phyloP scores from a whole-genome alignment of 2,329 filamentous ascomycete genomes.

The Penicillium freii region DNA sequence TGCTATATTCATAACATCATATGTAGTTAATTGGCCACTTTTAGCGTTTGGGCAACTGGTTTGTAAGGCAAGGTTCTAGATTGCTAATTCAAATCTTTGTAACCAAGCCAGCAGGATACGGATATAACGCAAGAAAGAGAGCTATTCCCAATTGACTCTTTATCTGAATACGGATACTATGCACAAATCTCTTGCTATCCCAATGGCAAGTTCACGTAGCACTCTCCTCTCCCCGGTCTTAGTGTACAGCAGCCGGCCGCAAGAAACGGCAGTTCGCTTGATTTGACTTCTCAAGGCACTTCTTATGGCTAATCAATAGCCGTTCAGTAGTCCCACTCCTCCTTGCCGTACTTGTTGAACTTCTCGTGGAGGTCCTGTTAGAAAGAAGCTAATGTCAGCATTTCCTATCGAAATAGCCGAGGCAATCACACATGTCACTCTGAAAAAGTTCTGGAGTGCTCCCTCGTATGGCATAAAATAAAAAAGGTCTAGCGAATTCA shows the following conservation, averaged over 20 bases:
- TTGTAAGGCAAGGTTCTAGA: not conserved
- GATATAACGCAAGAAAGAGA: slow-evolving; percentile 23
- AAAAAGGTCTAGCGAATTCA: slow-evolving; percentile 22
- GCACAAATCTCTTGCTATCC: slow-evolving; percentile 32
- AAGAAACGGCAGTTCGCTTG: slow-evolving; percentile 15
- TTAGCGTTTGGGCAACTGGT: not conserved
- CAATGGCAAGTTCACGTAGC: slow-evolving; percentile 24
- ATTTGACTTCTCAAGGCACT: slow-evolving; percentile 15
- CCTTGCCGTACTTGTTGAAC: slow-evolving; percentile 99
- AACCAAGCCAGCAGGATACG: not conserved
- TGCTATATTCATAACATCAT: not conserved
- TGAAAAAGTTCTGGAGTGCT: not conserved
- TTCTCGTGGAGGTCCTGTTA: slow-evolving; percentile 82
- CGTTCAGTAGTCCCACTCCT: slow-evolving; percentile 61
- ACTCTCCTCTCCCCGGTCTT: slow-evolving; percentile 22
- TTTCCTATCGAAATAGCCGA: not conserved
- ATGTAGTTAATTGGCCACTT: not conserved
- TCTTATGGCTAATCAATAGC: slow-evolving; percentile 9
- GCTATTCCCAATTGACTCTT: slow-evolving; percentile 32
- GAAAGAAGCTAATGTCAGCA: slow-evolving; percentile 9
- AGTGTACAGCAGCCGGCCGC: slow-evolving; percentile 34
- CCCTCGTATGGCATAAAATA: not conserved
- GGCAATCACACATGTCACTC: not conserved
- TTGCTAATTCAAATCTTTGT: not conserved
- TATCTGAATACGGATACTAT: slow-evolving; percentile 34